Evolutionary conservation across 2,329 filamentous ascomycete species (phyloP).

Genomic region (Nakataea oryzae): DNA sequence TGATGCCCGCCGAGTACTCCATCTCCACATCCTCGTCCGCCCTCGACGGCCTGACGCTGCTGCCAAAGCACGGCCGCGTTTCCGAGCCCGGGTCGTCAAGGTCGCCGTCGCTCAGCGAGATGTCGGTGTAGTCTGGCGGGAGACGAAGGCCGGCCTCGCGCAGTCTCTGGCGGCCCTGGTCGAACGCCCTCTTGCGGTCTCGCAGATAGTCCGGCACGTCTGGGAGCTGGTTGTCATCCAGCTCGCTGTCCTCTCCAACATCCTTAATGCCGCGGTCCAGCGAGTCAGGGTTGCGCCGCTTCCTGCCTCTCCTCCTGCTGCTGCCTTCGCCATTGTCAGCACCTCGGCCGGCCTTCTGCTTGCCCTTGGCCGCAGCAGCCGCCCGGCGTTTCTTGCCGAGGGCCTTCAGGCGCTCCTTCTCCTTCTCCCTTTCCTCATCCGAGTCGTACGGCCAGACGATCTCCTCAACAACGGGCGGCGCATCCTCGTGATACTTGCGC

Average conservation of each 20-base stretch:
- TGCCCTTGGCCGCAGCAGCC: too few relatives aligned
- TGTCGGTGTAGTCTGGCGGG: conserved; percentile 65
- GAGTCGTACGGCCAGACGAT: conserved; percentile 50
- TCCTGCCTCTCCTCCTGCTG: background rate
- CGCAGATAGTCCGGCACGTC: conserved; percentile 64
- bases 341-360: conserved; percentile 25
- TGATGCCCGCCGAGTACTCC: conserved; percentile 64
- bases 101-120: conserved; percentile 65
- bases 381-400: conserved; percentile 39
- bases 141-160: conserved; percentile 61
- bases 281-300: conserved; percentile 3
- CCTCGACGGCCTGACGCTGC: conserved; percentile 51
- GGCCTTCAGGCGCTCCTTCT: conserved; percentile 56
- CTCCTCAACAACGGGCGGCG: conserved; percentile 25
- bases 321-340: conserved; percentile 26
- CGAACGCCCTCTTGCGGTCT: conserved; percentile 58
- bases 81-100: conserved; percentile 16
- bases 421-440: conserved; percentile 48
- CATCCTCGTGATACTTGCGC: conserved; percentile 24
- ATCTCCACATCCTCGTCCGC: conserved; percentile 67
- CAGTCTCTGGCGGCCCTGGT: conserved; percentile 46
- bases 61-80: conserved; percentile 60
- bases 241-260: conserved; percentile 5
- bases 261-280: background rate
- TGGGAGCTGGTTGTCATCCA: conserved; percentile 20